phyloP scores from a whole-genome alignment of 495 filamentous ascomycete species.

The Aspergillus panamensis region DNA sequence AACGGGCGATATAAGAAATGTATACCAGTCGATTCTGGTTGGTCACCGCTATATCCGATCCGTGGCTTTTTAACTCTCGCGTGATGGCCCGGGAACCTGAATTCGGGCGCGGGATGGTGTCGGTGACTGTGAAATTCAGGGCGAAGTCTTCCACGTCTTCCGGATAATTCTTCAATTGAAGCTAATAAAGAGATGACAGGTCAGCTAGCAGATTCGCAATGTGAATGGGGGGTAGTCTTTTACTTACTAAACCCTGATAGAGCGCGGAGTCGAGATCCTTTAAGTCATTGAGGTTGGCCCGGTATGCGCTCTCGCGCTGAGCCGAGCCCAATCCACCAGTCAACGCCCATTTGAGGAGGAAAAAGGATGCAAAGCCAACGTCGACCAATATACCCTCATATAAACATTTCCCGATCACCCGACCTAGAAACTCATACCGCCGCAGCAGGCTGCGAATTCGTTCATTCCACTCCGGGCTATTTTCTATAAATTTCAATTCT shows the following conservation, averaged over 20 bases:
- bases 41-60: slow-evolving; percentile 75
- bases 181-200: slow-evolving; percentile 26
- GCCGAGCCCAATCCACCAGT: slow-evolving; percentile 61
- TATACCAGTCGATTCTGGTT: slow-evolving; percentile 92
- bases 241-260: slow-evolving; percentile 77
- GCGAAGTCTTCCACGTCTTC: slow-evolving; percentile 75
- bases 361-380: slow-evolving; percentile 90
- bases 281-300: slow-evolving; percentile 88
- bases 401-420: slow-evolving; percentile 92
- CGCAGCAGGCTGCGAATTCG: slow-evolving; percentile 59
- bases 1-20: slow-evolving; percentile 83
- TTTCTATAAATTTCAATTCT: slow-evolving; percentile 50
- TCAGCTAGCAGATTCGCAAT: neutral
- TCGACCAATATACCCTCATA: slow-evolving; percentile 98
- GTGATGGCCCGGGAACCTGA: slow-evolving; percentile 51
- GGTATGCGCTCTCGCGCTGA: slow-evolving; percentile 65
- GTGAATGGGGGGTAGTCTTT: neutral
- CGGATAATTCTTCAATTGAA: slow-evolving; percentile 83
- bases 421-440: slow-evolving; percentile 87
- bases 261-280: slow-evolving; percentile 89
- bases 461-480: slow-evolving; percentile 52
- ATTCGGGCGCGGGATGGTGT: slow-evolving; percentile 60
- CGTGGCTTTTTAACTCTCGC: slow-evolving; percentile 69
- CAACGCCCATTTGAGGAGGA: slow-evolving; percentile 90
- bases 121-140: slow-evolving; percentile 87